Base-by-base conservation (phyloP, 495 filamentous ascomycete genomes). In the Neurospora terricola region DNA sequence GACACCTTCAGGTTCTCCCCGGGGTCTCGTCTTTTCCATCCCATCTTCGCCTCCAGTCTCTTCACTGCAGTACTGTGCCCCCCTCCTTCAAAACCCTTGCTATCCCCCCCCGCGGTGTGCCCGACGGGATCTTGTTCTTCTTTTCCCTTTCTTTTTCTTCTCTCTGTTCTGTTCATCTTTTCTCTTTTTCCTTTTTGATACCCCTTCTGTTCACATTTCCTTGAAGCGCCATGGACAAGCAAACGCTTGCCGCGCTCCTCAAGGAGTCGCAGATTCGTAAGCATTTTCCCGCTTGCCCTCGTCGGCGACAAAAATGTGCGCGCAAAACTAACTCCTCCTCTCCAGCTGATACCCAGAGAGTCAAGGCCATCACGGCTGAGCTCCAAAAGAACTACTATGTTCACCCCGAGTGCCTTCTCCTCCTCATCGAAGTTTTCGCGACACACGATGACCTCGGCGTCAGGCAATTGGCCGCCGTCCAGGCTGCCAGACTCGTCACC, bases 301-400 rank as follows among this genome's bases (percentile, higher is more conserved):
- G 18, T 69, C 16, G 27, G 40, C 79, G 37, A 68, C 54, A 34
- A 27, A 3, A 70, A 73, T 72, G 48, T 75, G 72, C 69, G 42
- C 48, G 74, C 48, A 69, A 72, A 70, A 27, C 62, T 71, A 0
- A 37, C 39, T 30, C 72, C 36, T 16, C 71, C 37, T 69, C 70
- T 71, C 70, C 75, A 94, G 91, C 92, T 76, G 90, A 94, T 79
- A 94, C 93, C 66, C 86, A 90, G 39, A 88, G 85, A 75, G 90
- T 99, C 78, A 97, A 97, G 86, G 88, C 91, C 71, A 94, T 94
- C 40, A 99, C 96, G n/a, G 88, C 90, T 12, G 88, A 91, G 74
- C 88, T 99, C 69, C 94, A 94, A 82, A 93, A 95, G 79, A 92
- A 92, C 77, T 98, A 92, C 86, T 98, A 96, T 83, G 89, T 89